phyloP scores from a whole-genome alignment of 2,329 filamentous ascomycete genomes.

The Botrytis byssoidea region DNA sequence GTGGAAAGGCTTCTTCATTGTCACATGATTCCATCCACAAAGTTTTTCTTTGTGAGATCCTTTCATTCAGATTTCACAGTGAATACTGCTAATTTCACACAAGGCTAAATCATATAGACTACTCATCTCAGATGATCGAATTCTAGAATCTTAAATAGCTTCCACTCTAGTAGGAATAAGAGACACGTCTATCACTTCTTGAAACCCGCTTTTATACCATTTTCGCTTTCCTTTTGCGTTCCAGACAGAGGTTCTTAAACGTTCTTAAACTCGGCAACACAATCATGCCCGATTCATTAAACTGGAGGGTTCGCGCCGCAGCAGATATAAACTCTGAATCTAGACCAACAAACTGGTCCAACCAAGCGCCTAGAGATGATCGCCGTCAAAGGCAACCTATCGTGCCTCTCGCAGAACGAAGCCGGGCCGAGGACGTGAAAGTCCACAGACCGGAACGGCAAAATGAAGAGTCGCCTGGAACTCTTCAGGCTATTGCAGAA shows the following conservation, averaged over 20 bases:
- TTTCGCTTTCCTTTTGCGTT: neutral
- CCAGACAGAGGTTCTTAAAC: neutral
- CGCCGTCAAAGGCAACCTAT: constrained; percentile 8
- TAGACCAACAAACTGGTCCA: neutral
- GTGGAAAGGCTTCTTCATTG: neutral
- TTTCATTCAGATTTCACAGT: neutral
- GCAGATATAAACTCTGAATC: neutral
- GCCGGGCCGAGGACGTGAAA: neutral
- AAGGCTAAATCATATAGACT: too few relatives aligned
- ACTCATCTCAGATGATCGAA: too few relatives aligned
- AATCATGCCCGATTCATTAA: constrained; percentile 5
- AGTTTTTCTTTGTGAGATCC: neutral
- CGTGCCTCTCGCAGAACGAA: neutral
- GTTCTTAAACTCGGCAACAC: neutral
- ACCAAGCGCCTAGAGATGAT: neutral
- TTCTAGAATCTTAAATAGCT: too few relatives aligned
- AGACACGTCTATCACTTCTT: too few relatives aligned
- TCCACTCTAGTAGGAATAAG: too few relatives aligned
- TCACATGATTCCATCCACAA: neutral
- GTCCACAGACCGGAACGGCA: neutral
- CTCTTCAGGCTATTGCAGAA: neutral
- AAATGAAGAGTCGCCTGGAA: neutral
- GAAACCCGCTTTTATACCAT: too few relatives aligned
- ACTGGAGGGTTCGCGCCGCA: neutral
- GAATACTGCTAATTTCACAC: too few relatives aligned